Percentiles rank a stretch among this genome's conserved stretches.
phyloP scores from a whole-genome alignment of 305 asterid species.

The Solanum aculeatissimum region DNA sequence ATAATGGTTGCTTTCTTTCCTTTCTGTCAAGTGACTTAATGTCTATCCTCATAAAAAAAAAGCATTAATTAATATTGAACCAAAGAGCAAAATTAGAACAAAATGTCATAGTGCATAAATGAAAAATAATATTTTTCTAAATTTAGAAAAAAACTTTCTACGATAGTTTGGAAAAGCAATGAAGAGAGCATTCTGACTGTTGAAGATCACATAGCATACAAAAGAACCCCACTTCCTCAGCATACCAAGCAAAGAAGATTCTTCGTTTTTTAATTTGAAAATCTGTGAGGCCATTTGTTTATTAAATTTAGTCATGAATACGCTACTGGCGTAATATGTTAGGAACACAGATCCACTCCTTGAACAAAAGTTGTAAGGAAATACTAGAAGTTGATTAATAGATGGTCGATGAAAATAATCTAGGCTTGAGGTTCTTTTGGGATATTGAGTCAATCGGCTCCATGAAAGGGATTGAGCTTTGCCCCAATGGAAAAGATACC shows the following conservation, averaged over 20 bases:
- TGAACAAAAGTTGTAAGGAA: slow-evolving; percentile 74
- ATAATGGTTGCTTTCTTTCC: background rate
- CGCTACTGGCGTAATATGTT: slow-evolving; percentile 25
- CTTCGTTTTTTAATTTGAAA: slow-evolving; percentile 83
- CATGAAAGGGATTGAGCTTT: slow-evolving; percentile 57
- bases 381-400: slow-evolving; percentile 75
- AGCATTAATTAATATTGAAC: background rate
- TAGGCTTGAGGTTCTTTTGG: slow-evolving; percentile 57
- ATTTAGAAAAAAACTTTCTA: slow-evolving; percentile 3
- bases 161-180: slow-evolving; percentile 62
- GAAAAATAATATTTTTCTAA: slow-evolving; percentile 21
- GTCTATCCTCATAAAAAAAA: background rate
- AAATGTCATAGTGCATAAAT: background rate
- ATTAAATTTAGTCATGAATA: background rate
- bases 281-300: background rate
- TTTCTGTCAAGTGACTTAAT: background rate
- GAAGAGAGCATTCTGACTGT: slow-evolving; percentile 77
- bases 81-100: background rate
- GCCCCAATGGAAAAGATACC: slow-evolving; percentile 5
- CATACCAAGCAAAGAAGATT: slow-evolving; percentile 87
- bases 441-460: slow-evolving; percentile 67
- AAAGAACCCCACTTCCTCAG: slow-evolving; percentile 87
- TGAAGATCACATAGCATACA: slow-evolving; percentile 59
- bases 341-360: slow-evolving; percentile 59
- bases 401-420: slow-evolving; percentile 54